phyloP scores from a whole-genome alignment of 495 filamentous ascomycete genomes.

The Penicillium cinerascens region DNA sequence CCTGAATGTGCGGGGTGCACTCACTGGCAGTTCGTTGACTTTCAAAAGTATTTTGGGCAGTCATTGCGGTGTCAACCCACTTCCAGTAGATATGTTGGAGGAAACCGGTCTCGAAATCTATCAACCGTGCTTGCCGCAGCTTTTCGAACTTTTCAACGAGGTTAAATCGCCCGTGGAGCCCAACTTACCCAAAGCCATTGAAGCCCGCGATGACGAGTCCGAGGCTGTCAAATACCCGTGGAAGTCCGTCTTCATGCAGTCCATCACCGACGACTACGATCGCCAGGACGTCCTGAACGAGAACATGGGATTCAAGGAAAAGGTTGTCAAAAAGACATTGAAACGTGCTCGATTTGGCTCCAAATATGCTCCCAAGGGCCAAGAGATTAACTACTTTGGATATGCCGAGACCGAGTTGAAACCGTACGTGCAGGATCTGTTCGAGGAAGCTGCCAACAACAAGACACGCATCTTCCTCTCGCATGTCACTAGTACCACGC shows the following conservation, averaged over 20 bases:
- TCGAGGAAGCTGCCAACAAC: constrained; percentile 36
- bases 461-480: constrained; percentile 46
- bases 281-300: constrained; percentile 34
- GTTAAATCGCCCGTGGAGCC: constrained; percentile 14
- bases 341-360: constrained; percentile 13
- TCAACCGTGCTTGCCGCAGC: constrained; percentile 45
- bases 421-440: constrained; percentile 42
- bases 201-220: constrained; percentile 6
- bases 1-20: constrained; percentile 40
- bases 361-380: constrained; percentile 29
- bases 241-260: constrained; percentile 46
- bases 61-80: constrained; percentile 43
- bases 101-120: constrained; percentile 41
- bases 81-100: constrained; percentile 45
- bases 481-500: constrained; percentile 45
- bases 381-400: constrained; percentile 46
- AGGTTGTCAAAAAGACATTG: constrained; percentile 33
- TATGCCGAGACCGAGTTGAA: constrained; percentile 40
- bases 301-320: constrained; percentile 39
- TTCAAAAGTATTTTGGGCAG: constrained; percentile 46
- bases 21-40: constrained; percentile 43
- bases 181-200: neutral
- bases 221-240: constrained; percentile 25
- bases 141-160: constrained; percentile 42
- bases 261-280: constrained; percentile 46